Base-by-base conservation (phyloP, 768 basidiomycete species). In the Pholiota microspora region DNA sequence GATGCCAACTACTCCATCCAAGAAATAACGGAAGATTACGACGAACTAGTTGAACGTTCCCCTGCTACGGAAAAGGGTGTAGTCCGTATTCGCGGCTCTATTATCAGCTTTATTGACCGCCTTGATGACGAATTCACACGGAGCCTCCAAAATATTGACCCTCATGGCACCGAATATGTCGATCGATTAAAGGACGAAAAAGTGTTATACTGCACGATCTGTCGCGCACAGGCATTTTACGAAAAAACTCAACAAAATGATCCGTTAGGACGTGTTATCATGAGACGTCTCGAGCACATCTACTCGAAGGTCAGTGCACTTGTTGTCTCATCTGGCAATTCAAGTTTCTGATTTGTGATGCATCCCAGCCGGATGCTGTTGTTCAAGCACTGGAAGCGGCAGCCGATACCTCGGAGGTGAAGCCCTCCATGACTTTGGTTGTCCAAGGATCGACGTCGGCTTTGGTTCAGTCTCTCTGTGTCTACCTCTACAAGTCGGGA, bases 141-240 rank as follows among this genome's bases (percentile, higher is more conserved):
- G 66, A 94, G 92, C 64, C 73, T 99, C 29, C 97, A 98, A 81
- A 94, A 98, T 66, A 94, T 97, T 59, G 97, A 99, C 64, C 96
- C 97, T 7, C 97, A 99, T 67, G 94, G 97, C 2, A 93, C 91
- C n/a, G 97, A 99, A 70, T 99, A 99, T 67, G 89, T 99, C 40
- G 97, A 98, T 67, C 83, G 97, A 45, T 76, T 99, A 54, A 94
- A 94, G 72, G 94, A 98, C 67, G 98, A 98, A 75, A 92, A 94
- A 65, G 86, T 87, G 13, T 81, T 99, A 21, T 99, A 98, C 70
- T 83, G 85, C 67, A 94, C 93, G 28, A 92, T 99, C 60, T 93
- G 92, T 70, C 89, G 91, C 48, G 89, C 94, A 0, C 93, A 98
- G 70, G 83, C 87, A 8, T 87, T 94, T 65, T 98, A 96, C 71